Evolutionary conservation across 139 green algal species (phyloP).

Genomic region (Eudorina sp.): DNA sequence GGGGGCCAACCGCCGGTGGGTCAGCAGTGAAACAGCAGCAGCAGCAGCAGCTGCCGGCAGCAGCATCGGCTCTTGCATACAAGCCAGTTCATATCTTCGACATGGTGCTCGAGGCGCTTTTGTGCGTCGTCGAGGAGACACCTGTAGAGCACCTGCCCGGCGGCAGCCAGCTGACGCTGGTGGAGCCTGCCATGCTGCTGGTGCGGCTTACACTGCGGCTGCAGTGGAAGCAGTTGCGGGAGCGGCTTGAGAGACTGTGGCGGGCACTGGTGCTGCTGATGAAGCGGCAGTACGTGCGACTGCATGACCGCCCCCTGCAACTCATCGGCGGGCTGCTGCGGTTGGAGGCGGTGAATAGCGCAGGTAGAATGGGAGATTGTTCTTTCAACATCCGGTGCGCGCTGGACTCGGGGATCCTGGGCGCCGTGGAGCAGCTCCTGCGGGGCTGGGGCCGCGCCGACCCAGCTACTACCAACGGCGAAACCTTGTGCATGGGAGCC

Average conservation of each 20-base stretch:
- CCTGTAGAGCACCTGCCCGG: constrained; percentile 12
- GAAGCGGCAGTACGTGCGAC: not conserved
- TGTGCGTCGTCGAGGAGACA: too few relatives aligned
- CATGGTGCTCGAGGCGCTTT: not conserved
- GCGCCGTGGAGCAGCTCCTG: not conserved
- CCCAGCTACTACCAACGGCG: not conserved
- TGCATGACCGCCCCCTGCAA: not conserved
- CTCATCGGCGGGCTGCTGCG: not conserved
- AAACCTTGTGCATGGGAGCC: not conserved
- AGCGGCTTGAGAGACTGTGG: not conserved
- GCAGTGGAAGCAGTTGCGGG: not conserved
- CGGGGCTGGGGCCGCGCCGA: not conserved
- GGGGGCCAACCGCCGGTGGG: too few relatives aligned
- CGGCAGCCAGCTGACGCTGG: constrained; percentile 16
- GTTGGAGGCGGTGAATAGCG: too few relatives aligned
- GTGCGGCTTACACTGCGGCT: not conserved
- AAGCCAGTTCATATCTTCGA: too few relatives aligned
- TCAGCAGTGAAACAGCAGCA: too few relatives aligned
- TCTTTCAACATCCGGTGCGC: not conserved
- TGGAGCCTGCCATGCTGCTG: constrained; percentile 6
- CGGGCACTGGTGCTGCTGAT: not conserved
- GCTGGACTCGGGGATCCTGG: not conserved
- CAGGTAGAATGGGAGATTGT: too few relatives aligned
- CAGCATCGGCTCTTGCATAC: too few relatives aligned
- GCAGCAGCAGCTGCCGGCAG: too few relatives aligned